Percentiles rank a stretch among this genome's conserved stretches.
Evolutionary conservation across 176 grass and related monocot genomes (phyloP).

Genomic region (Oryza officinalis): DNA sequence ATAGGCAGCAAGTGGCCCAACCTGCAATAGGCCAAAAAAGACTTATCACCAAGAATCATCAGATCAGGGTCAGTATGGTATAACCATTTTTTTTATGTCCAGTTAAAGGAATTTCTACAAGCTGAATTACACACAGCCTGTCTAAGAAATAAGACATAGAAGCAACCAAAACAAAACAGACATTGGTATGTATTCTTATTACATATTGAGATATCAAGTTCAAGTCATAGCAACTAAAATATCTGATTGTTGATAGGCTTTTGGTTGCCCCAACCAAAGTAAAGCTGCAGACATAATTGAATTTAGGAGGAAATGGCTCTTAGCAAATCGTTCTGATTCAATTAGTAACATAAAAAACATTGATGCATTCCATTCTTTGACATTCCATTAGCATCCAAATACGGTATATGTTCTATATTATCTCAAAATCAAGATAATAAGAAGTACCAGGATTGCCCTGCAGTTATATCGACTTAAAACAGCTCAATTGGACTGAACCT

Average conservation of each 20-base stretch:
- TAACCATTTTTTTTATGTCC: background rate
- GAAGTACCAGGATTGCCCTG: background rate
- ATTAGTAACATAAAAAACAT: background rate
- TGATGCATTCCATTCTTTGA: background rate
- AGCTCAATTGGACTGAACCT: background rate
- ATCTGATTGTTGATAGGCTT: background rate
- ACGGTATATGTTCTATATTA: background rate
- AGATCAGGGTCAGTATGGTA: background rate
- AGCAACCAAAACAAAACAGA: constrained; percentile 3
- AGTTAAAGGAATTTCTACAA: background rate
- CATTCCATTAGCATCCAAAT: background rate
- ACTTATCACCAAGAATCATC: background rate
- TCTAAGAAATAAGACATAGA: background rate
- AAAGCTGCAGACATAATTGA: background rate
- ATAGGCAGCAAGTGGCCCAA: constrained; percentile 81
- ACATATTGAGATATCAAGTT: background rate
- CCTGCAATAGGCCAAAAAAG: constrained; percentile 52
- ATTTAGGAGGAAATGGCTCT: background rate
- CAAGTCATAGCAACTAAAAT: constrained; percentile 19
- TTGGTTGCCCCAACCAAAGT: background rate
- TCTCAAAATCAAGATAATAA: background rate
- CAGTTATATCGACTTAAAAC: no score
- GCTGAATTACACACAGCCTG: constrained; percentile 4
- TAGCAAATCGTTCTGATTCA: background rate
- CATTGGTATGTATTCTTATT: background rate